Base-by-base conservation (phyloP, 345 rosid species). In the Pistacia vera region DNA sequence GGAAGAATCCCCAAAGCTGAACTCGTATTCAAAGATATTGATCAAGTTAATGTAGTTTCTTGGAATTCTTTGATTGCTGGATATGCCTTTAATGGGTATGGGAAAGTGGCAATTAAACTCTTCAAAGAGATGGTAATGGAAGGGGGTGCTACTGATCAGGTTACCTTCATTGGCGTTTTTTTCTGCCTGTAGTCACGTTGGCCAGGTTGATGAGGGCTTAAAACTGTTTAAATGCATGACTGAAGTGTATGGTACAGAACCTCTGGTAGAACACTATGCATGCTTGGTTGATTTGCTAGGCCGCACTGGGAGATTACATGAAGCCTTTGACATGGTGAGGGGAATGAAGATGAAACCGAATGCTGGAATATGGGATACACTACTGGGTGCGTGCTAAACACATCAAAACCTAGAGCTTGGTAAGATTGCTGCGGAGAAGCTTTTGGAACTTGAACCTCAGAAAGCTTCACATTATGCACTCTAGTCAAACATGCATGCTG, bases 1-100 rank as follows among this genome's bases (percentile, higher is more conserved):
- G 89, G 87, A 59, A 76, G 81, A 33, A 70, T 82, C 38, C 52
- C 46, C 6, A 60, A 44, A 1, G 83, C 81, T 3, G 75, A 80
- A 72, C 56, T 70, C 22, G 63, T 74, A 14, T 84, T 86, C 78
- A 61, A 64, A 58, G 82, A 46, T 7, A 22, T 22, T 22, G 25
- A 22, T 22, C 25, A 68, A 66, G 46, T 62, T 17, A 84, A 84
- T 70, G 69, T 71, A 4, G 66, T 84, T 51, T 82, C 89, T 62
- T 84, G 84, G 87, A 86, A 84, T 66, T 77, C 86, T n/a, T 63
- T 86, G 80, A 81, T 86, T 36, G 46, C 74, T 59, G 86, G 25
- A 22, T 22, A 22, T 22, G 25, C 25, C 25, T 22, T 22, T 22
- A 22, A 22, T 30, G 85, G 89, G 48, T 66, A 22, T 30, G 87